Evolutionary conservation across 352 stramenopile species (phyloP).

Genomic region (Globisporangium ultimum): DNA sequence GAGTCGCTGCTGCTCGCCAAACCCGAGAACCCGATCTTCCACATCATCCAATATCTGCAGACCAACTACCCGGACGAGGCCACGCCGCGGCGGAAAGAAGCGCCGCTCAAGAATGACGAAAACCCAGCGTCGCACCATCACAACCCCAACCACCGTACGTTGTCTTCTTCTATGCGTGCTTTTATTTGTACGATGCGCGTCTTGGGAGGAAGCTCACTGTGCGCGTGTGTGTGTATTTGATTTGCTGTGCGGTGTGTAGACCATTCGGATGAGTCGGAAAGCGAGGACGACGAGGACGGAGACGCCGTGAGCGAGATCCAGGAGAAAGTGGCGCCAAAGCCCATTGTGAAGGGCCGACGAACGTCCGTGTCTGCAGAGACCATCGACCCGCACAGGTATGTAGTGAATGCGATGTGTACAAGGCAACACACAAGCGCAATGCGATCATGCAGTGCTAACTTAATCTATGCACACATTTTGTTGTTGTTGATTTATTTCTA

Average conservation of each 20-base stretch:
- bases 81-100: constrained; percentile 36
- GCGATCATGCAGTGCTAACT: too few species aligned
- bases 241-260: constrained; percentile 43
- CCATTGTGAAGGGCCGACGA: constrained; percentile 78
- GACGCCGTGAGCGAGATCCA: constrained; percentile 84
- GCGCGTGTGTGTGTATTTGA: constrained; percentile 5
- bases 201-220: background rate
- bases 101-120: constrained; percentile 28
- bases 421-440: too few species aligned
- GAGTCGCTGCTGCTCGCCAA: constrained; percentile 88
- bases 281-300: constrained; percentile 77
- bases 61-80: constrained; percentile 86
- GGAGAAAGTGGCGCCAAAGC: constrained; percentile 48
- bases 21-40: constrained; percentile 84
- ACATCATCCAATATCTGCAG: constrained; percentile 90
- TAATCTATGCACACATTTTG: background rate
- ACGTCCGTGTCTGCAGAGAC: constrained; percentile 88
- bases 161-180: constrained; percentile 20
- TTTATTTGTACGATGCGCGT: background rate
- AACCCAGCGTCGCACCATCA: constrained; percentile 42
- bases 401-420: background rate
- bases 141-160: constrained; percentile 11
- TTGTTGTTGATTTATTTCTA: constrained; percentile 6
- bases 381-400: constrained; percentile 75
- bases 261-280: constrained; percentile 86